Evolutionary conservation across 2,329 filamentous ascomycete genomes (phyloP), one percentile per base, ranked within the genome.

Genomic region (Akanthomyces lecanii): DNA sequence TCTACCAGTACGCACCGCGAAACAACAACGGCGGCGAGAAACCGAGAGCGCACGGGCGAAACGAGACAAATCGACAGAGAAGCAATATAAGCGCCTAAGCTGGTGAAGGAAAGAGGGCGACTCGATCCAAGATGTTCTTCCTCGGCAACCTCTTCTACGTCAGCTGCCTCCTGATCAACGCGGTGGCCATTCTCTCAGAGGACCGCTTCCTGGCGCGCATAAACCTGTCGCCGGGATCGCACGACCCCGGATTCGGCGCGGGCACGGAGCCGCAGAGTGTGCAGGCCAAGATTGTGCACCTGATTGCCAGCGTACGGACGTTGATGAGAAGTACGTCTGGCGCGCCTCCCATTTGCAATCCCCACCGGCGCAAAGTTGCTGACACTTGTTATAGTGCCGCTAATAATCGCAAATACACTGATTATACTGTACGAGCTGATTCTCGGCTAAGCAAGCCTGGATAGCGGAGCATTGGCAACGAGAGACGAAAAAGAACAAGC

Each of bases 161-260:
- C 68, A 83, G 85, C 66, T 81, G 93, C 73, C 89, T 96, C 71
- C 83, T 96, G 72, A 85, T 92, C 76, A 97, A 97, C 77, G 90
- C 90, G 67, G 89, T 96, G 71, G 90, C 91, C 63, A 85, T 96
- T 71, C 87, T 96, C 66, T 94, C 90, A 69, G 91, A 95, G 84
- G 91, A 95, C 78, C 87, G 91, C 65, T 94, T 95, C 74, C 88
- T 95, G 66, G 74, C 88, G 82, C 86, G 69, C 65, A 93, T 96
- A 71, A 91, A 91, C 71, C 91, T 91, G 84, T 90, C 83, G 6
- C 79, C 82, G 3, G 77, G 80, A 62, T 78, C 82, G 48, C 76
- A 78, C 67, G 90, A 94, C 68, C 86, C 89, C 1, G 85, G 85
- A 44, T 95, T 95, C 73, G 90, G 90, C 68, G 78, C 86, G 67